Percentiles rank a stretch among this genome's conserved stretches.
These are phyloP conservation scores for Petunia axillaris DNA, from an alignment of 257 asterid species.

Conservation along the genomic window DNA sequence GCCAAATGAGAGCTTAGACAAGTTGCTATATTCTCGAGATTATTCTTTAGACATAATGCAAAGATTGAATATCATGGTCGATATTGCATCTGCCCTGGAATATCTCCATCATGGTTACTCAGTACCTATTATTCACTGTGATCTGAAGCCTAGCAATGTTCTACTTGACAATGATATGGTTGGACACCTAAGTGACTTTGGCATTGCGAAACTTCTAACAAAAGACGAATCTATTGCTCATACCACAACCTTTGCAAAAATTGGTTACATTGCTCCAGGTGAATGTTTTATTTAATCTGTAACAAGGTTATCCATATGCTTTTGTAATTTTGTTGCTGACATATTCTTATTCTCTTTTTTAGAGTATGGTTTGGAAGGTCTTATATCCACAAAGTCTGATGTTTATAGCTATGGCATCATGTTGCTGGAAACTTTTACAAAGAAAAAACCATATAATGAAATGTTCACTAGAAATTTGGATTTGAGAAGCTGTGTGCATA, in stretches of 20 bases:
- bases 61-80: constrained; percentile 36
- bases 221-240: constrained; percentile 30
- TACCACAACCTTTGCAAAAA: constrained; percentile 40
- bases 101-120: constrained; percentile 40
- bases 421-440: constrained; percentile 25
- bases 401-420: constrained; percentile 30
- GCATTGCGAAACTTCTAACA: constrained; percentile 36
- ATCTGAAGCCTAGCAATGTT: constrained; percentile 44
- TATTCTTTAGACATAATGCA: constrained; percentile 27
- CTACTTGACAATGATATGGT: constrained; percentile 37
- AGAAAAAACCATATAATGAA: constrained; percentile 22
- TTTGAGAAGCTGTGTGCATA: constrained; percentile 6
- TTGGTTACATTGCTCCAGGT: constrained; percentile 49
- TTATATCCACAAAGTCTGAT: constrained; percentile 24
- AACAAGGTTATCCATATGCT: not conserved
- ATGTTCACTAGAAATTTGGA: not conserved
- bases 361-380: constrained; percentile 24
- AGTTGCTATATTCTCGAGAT: constrained; percentile 26
- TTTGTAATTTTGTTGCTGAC: not conserved
- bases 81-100: constrained; percentile 37
- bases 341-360: not conserved
- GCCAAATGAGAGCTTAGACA: constrained; percentile 46
- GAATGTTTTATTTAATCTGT: not conserved
- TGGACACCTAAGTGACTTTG: constrained; percentile 42
- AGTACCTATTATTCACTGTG: constrained; percentile 39